Conservation (phyloP, 306 rosid species). For the Cucurbita ficifolia region DNA sequence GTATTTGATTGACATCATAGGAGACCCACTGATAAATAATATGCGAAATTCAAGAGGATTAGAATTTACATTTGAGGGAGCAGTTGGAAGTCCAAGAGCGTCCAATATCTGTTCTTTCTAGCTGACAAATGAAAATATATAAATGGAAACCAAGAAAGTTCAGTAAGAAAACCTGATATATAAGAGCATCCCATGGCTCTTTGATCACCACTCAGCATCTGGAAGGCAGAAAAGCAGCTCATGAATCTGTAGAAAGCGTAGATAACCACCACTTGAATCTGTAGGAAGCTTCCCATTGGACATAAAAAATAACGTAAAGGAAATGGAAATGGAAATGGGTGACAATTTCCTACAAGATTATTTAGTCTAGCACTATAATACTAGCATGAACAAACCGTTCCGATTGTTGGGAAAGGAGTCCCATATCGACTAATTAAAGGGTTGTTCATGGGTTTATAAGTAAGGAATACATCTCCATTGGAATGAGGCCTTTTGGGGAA, state of each 20-base stretch:
- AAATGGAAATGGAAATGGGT: neutral
- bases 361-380: neutral
- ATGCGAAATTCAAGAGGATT: neutral
- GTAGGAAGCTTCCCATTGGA: neutral
- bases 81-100: neutral
- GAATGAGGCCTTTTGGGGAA: too few species aligned
- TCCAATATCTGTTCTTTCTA: neutral
- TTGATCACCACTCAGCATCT: neutral
- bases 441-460: too few species aligned
- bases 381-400: neutral
- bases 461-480: too few species aligned
- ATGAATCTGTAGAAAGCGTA: neutral
- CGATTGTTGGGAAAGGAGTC: neutral
- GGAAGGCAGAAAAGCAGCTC: neutral
- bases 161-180: neutral
- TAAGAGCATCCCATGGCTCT: neutral
- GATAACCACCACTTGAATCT: neutral
- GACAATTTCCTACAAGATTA: neutral
- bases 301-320: neutral
- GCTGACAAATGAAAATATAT: neutral
- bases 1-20: neutral
- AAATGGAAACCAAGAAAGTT: slow-evolving; percentile 1
- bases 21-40: neutral
- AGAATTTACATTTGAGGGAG: neutral
- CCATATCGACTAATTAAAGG: too few species aligned